Evolutionary conservation across 192 early-diverging fungal species (phyloP), one percentile per base, ranked within the genome.

Genomic region (Funneliformis mosseae): DNA sequence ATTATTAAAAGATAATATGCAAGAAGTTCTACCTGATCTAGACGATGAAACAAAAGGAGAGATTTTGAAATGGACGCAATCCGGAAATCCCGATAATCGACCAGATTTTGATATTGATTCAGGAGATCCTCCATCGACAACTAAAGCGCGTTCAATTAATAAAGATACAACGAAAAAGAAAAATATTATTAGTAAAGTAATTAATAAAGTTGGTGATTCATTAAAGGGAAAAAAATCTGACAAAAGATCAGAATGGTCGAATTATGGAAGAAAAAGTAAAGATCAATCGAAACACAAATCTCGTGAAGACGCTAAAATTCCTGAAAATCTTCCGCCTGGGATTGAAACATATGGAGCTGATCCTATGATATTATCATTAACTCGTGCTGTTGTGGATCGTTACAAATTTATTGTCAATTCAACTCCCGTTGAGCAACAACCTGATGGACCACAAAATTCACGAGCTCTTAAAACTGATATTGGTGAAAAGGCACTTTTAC

Each of bases 311-410:
- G 23, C n/a, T 3, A 48, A 33, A 64, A 78, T 78, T 68, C 77
- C 77, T 10, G 45, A 84, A 62, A 42, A 38, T 76, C 10, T 16
- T 9, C 77, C 77, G 27, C 63, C 64, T 16, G 60, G 77, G 23
- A 78, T 78, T n/a, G 64, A 78, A 28, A 68, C 64, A 27, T 78
- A 83, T 25, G 85, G 85, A 8, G 83, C 74, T 38, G 85, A 86
- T 71, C 43, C 70, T n/a, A 79, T 71, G 8, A 63, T 78, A 39
- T 69, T 55, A 38, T 12, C 45, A 39, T 50, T 78, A 46, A 38
- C 27, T 21, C 28, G 67, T 28, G 11, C 59, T 39, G 3, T 78
- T 27, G 43, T 78, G 18, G 59, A 78, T 66, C n/a, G 66, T 21
- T 78, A 78, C 48, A 78, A 78, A 46, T 78, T 78, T 46, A 78